These are phyloP conservation scores for Paecilomyces dactylethromorphus DNA, from an alignment of 2,329 filamentous ascomycete species.

Conservation along the genomic window DNA sequence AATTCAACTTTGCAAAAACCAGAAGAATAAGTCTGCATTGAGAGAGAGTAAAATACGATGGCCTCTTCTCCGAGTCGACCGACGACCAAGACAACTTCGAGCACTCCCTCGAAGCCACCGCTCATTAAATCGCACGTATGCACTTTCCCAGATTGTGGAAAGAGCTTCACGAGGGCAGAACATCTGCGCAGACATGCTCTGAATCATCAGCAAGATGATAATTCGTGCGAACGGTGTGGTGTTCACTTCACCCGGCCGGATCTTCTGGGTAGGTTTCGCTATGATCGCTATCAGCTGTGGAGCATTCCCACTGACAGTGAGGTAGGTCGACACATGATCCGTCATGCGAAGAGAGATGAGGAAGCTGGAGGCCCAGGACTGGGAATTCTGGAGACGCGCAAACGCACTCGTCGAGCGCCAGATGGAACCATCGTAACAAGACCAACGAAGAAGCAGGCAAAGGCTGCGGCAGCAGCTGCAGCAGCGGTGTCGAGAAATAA, in stretches of 20 bases:
- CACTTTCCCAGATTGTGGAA: constrained; percentile 41
- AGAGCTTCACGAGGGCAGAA: constrained; percentile 52
- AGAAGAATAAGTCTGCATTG: background rate
- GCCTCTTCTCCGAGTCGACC: background rate
- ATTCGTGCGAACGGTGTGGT: constrained; percentile 53
- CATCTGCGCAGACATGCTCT: constrained; percentile 53
- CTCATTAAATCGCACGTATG: constrained; percentile 25
- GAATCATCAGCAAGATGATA: constrained; percentile 49
- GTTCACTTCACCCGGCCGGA: constrained; percentile 58
- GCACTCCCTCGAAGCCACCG: background rate
- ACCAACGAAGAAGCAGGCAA: constrained; percentile 19
- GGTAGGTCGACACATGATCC: constrained; percentile 51
- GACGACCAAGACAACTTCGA: background rate
- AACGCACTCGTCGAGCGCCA: constrained; percentile 42
- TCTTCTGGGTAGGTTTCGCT: constrained; percentile 43
- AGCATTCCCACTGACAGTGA: constrained; percentile 6
- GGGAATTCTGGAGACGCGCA: constrained; percentile 44
- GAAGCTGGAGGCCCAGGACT: constrained; percentile 44
- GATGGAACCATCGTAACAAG: constrained; percentile 43
- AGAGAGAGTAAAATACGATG: background rate
- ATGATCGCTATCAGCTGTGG: constrained; percentile 9
- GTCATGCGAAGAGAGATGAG: constrained; percentile 46
- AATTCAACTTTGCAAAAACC: background rate
- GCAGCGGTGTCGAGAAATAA: constrained; percentile 10
- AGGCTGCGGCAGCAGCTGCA: constrained; percentile 1